A percentile compares a stretch with the other conserved stretches of the same genome.
Evolutionary conservation across 805 yeast genomes (phyloP).

Genomic region (Yarrowia bubula): DNA sequence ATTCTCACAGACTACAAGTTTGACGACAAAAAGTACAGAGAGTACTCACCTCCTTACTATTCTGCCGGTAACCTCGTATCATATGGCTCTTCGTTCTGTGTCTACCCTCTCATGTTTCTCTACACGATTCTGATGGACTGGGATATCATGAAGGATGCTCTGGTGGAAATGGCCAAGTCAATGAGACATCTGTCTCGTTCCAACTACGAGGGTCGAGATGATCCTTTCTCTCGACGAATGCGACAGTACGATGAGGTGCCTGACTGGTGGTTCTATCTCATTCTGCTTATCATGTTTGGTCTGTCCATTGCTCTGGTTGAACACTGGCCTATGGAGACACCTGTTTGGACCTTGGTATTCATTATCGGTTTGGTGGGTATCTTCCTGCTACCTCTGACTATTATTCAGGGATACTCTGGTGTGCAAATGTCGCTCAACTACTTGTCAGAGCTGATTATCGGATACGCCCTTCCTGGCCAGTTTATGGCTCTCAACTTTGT

Average conservation of each 20-base stretch:
- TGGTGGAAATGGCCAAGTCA: conserved; percentile 1
- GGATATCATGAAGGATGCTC: conserved; percentile 31
- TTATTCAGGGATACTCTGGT: conserved; percentile 60
- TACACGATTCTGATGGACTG: conserved; percentile 27
- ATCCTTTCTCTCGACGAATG: conserved; percentile 43
- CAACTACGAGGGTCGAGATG: conserved; percentile 28
- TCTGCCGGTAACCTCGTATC: conserved; percentile 47
- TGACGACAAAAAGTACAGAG: conserved; percentile 47
- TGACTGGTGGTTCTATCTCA: conserved; percentile 62
- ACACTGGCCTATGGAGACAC: conserved; percentile 49
- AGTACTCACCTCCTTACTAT: conserved; percentile 65
- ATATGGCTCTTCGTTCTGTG: conserved; percentile 55
- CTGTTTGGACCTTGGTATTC: conserved; percentile 60
- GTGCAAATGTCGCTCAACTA: conserved; percentile 57
- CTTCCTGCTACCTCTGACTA: conserved; percentile 57
- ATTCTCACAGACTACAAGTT: conserved; percentile 43
- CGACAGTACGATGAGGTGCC: conserved; percentile 64
- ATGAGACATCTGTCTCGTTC: not conserved
- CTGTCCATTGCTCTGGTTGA: conserved; percentile 38
- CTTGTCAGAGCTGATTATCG: conserved; percentile 60
- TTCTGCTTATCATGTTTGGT: conserved; percentile 46
- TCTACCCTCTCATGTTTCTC: conserved; percentile 47
- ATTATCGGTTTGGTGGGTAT: conserved; percentile 52
- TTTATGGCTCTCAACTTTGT: conserved; percentile 61
- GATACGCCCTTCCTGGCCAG: conserved; percentile 62